Base-by-base conservation (phyloP, 2,329 filamentous ascomycete species). In the Neonectria ditissima region DNA sequence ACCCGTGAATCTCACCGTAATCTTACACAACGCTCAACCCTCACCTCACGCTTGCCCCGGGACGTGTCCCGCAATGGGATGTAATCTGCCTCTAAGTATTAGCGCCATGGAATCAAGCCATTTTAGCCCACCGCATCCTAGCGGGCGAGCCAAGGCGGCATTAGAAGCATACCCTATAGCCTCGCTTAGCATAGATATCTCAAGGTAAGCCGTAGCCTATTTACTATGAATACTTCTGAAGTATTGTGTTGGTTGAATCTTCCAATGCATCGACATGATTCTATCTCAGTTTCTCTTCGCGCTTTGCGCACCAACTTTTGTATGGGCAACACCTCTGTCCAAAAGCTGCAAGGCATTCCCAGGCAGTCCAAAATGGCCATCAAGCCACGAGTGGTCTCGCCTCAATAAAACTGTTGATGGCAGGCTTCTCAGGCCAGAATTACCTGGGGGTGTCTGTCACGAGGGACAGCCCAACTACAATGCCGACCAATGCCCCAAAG, bases 291-390 rank as follows among this genome's bases (percentile, higher is more conserved):
- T n/a, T n/a, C 37, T 61, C 20, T 28, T 55, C 6, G 28, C 52
- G 24, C 32, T 55, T 37, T 56, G 52, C 44, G 45, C 59, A 34
- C 45, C 51, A 14, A 28, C 44, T 16, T 56, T 61, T n/a, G n/a
- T n/a, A n/a, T n/a, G n/a, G n/a, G n/a, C n/a, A n/a, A n/a, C n/a
- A n/a, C n/a, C n/a, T n/a, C n/a, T n/a, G n/a, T 55, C 59, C 16
- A 43, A 56, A 5, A 51, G 9, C 58, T 61, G 59, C 53, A 62
- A 62, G 22, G 59, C 45, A 2, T 62, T 51, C 28, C 59, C 59
- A 5, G 52, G 52, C 5, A 39, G 1, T 3, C 11, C 37, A 62
- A 37, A 3, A 28, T 62, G 59, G 59, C 59, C 53, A 1, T 62
- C 59, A 30, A 56, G 4, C 3, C n/a, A 16, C 34, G 52, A 52